Base-by-base conservation (phyloP, 305 asterid genomes). In the Petunia hybrid region DNA sequence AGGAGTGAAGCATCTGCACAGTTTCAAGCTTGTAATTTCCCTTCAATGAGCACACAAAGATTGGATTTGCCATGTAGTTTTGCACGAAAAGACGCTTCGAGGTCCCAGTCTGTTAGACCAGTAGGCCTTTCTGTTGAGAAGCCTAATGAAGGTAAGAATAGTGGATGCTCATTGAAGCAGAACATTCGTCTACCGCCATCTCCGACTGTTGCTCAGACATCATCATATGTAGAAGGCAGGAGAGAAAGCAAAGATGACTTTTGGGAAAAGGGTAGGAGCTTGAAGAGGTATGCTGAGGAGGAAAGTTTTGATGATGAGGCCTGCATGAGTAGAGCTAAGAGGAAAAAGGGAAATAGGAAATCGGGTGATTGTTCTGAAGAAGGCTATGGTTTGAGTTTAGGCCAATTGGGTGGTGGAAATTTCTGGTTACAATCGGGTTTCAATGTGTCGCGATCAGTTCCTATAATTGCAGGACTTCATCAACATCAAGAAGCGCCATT, bases 11-110 rank as follows among this genome's bases (percentile, higher is more conserved):
- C 92, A 77, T 79, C 98, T 6, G 84, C 93, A 78, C 94, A 94
- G 88, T 94, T 94, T 84, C 93, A 91, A 87, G 91, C 93, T 91
- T 93, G 91, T 57, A 92, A 91, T 85, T 89, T 94, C 73, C 98
- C 96, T 73, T 84, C 96, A 87, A 95, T 95, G 99, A 95, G 92
- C 95, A 92, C 98, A 56, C 97, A 94, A 16, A 89, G 99, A 83
- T 86, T 95, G 91, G 99, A 95, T 80, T 87, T 95, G 67, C 98
- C 98, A 1, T 86, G 97, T 71, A 86, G 86, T 81, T 94, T 90
- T 77, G 84, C 84, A 0, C 82, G 93, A 3, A 96, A 96, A 81
- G 98, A 94, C 5, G 64, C 82, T 1, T 69, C 91, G 1, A 80
- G 95, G 83, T 83, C 92, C 3, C 97, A 90, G 42, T 63, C 95